Evolutionary conservation across 2,329 filamentous ascomycete species (phyloP).

Genomic region (Colletotrichum sp.): DNA sequence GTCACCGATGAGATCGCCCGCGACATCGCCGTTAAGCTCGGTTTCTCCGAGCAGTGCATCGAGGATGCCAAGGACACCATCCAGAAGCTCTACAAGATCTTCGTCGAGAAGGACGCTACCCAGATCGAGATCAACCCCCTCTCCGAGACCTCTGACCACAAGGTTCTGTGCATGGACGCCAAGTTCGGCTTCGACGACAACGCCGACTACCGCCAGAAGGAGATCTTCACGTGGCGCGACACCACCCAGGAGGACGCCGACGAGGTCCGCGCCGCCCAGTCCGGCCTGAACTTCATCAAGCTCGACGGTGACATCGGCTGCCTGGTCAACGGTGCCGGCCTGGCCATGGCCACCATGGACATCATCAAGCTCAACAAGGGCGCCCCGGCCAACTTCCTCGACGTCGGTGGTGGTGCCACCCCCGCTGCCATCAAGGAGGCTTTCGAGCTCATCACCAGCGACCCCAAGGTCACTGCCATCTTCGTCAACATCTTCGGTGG

Average conservation of each 20-base stretch:
- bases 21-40: constrained; percentile 88
- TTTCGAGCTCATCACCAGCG: constrained; percentile 98
- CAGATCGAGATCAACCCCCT: constrained; percentile 99
- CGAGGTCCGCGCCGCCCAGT: constrained; percentile 92
- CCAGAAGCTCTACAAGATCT: constrained; percentile 99
- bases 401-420: constrained; percentile 97
- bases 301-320: constrained; percentile 99
- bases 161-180: constrained; percentile 99
- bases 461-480: constrained; percentile 97
- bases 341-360: constrained; percentile 99
- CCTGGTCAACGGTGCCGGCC: constrained; percentile 97
- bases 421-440: constrained; percentile 96
- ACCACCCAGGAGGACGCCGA: constrained; percentile 95
- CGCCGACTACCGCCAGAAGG: constrained; percentile 97
- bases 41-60: constrained; percentile 97
- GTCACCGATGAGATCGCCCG: constrained; percentile 95
- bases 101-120: constrained; percentile 97
- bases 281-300: constrained; percentile 99
- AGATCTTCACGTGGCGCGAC: constrained; percentile 93
- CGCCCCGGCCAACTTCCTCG: constrained; percentile 95
- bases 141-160: constrained; percentile 96
- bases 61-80: constrained; percentile 95
- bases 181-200: constrained; percentile 99
- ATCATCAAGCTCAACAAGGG: constrained; percentile 99
- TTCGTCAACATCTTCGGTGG: constrained; percentile 99